Conservation (phyloP, 2,329 filamentous ascomycete species). For the Polytolypa hystricis region DNA sequence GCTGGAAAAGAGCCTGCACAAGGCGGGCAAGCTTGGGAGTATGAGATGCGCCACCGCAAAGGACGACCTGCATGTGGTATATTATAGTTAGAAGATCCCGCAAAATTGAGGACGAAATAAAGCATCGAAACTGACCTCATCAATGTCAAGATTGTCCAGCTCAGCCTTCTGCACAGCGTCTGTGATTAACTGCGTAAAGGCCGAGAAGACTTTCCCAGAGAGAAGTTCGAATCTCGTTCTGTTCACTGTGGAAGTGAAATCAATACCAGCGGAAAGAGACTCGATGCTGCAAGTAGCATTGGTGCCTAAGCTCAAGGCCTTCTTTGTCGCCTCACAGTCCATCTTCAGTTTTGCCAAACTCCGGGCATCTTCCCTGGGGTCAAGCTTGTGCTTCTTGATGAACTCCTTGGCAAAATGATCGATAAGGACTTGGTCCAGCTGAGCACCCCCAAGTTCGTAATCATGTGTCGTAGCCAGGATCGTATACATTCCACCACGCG, state of each 20-base stretch:
- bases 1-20: constrained; percentile 68
- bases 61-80: constrained; percentile 51
- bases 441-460: constrained; percentile 79
- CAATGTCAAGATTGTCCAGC: constrained; percentile 82
- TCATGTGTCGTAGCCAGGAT: constrained; percentile 88
- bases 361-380: constrained; percentile 70
- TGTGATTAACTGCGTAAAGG: constrained; percentile 77
- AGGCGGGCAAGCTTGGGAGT: constrained; percentile 85
- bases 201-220: constrained; percentile 72
- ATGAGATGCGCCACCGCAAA: constrained; percentile 84
- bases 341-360: constrained; percentile 85
- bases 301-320: constrained; percentile 75
- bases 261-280: constrained; percentile 74
- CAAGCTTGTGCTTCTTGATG: constrained; percentile 86
- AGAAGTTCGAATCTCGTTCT: constrained; percentile 85
- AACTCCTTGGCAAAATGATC: constrained; percentile 99
- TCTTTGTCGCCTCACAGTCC: constrained; percentile 85
- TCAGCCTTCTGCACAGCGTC: constrained; percentile 82
- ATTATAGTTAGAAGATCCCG: constrained; percentile 5
- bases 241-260: constrained; percentile 89
- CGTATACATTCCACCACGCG: constrained; percentile 90
- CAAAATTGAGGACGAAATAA: no score
- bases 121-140: constrained; percentile 48
- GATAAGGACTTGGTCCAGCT: constrained; percentile 81
- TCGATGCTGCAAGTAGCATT: constrained; percentile 91